Evolutionary conservation across 495 filamentous ascomycete species (phyloP).

Genomic region (Lepidopterella palustris): DNA sequence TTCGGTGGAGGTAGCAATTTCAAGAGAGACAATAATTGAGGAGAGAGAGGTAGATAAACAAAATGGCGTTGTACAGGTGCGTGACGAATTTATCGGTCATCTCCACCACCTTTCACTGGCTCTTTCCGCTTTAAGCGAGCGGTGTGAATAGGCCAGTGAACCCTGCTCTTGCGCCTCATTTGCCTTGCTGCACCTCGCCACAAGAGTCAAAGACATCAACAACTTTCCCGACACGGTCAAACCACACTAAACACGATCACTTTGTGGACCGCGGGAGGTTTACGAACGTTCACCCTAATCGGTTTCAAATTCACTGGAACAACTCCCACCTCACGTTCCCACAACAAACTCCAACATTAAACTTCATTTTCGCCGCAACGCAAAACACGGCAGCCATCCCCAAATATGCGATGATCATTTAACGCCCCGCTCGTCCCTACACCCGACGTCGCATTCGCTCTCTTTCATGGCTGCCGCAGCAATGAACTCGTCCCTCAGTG

Average conservation of each 20-base stretch:
- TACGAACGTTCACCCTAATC: no score
- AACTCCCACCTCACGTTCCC: no score
- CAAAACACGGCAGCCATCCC: not conserved
- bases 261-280: no score
- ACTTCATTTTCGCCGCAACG: no score
- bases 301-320: no score
- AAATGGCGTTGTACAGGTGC: not conserved
- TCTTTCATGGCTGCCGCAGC: not conserved
- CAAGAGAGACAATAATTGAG: not conserved
- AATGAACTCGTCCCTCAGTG: constrained; percentile 15
- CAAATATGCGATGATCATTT: no score
- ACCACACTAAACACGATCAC: no score
- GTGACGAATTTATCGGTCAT: not conserved
- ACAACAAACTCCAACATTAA: no score
- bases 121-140: not conserved
- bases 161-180: not conserved
- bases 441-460: not conserved
- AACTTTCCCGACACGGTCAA: no score
- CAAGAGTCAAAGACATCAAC: no score
- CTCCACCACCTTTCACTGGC: not conserved
- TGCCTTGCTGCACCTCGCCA: not conserved
- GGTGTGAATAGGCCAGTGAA: not conserved
- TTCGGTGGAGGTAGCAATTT: not conserved
- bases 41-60: not conserved
- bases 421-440: no score